Evolutionary conservation across 2,329 filamentous ascomycete genomes (phyloP).

Genomic region (Pseudodiploospora longispora): DNA sequence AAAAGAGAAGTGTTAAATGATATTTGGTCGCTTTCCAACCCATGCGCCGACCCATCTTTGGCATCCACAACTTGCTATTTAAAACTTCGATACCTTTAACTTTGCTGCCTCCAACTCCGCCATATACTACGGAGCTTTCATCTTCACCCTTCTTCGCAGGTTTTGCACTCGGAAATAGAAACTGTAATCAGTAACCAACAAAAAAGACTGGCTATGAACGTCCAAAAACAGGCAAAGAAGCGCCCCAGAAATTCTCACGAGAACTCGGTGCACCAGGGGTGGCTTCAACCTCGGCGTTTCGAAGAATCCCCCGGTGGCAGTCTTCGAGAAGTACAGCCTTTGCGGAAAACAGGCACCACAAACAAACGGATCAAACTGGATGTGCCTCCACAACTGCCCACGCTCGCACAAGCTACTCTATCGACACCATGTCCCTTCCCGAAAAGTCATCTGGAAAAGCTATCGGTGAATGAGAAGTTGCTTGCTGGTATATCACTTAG

Average conservation of each 20-base stretch:
- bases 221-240: neutral
- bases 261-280: neutral
- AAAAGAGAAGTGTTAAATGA: too few species aligned
- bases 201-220: neutral
- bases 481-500: neutral
- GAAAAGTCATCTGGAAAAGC: neutral
- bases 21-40: too few species aligned
- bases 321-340: neutral
- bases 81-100: neutral
- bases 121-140: neutral
- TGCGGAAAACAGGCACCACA: neutral
- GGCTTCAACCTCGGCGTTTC: neutral
- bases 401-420: neutral
- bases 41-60: neutral
- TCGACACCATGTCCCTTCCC: neutral
- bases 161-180: too few species aligned
- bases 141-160: too few species aligned
- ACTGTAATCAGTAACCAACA: neutral
- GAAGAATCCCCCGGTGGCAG: neutral
- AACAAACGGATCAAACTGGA: neutral
- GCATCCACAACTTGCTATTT: neutral
- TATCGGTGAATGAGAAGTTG: conserved; percentile 3
- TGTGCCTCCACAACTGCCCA: neutral
- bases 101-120: neutral
- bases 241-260: neutral